Evolutionary conservation across 1,284 basidiomycete species (phyloP).

Genomic region (Mycena citricolor): DNA sequence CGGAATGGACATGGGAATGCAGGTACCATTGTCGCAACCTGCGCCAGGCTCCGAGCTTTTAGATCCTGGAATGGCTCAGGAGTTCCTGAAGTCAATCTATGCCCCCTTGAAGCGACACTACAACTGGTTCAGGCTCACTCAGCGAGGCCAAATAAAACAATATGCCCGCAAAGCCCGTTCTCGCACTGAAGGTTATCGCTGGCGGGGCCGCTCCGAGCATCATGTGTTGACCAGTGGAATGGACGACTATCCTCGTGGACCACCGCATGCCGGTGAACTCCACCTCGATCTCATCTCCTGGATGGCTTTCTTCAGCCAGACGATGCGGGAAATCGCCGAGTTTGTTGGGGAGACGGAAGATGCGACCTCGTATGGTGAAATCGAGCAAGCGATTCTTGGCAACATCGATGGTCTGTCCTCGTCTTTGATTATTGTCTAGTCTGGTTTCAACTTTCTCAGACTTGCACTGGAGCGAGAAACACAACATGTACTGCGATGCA

Average conservation of each 20-base stretch:
- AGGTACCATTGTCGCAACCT: conserved; percentile 43
- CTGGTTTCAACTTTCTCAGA: conserved; percentile 46
- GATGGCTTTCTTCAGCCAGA: conserved; percentile 92
- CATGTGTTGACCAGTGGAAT: conserved; percentile 93
- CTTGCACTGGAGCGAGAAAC: conserved; percentile 88
- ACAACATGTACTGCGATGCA: conserved; percentile 92
- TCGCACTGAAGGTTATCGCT: conserved; percentile 88
- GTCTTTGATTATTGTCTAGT: conserved; percentile 6
- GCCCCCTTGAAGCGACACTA: conserved; percentile 85
- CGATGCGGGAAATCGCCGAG: conserved; percentile 83
- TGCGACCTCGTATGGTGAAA: conserved; percentile 68
- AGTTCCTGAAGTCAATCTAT: conserved; percentile 81
- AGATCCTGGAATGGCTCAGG: conserved; percentile 57
- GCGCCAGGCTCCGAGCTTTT: conserved; percentile 50
- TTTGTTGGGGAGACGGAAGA: conserved; percentile 86
- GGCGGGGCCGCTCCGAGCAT: conserved; percentile 85
- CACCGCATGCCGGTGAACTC: conserved; percentile 86
- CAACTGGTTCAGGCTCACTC: conserved; percentile 92
- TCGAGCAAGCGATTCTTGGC: conserved; percentile 76
- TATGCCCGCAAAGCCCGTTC: conserved; percentile 81
- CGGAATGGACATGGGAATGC: conserved; percentile 60
- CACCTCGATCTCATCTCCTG: conserved; percentile 92
- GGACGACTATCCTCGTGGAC: conserved; percentile 92
- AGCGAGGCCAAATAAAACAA: conserved; percentile 89
- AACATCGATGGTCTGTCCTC: conserved; percentile 89